phyloP scores from a whole-genome alignment of 768 basidiomycete genomes.

The Naganishia kalamii region DNA sequence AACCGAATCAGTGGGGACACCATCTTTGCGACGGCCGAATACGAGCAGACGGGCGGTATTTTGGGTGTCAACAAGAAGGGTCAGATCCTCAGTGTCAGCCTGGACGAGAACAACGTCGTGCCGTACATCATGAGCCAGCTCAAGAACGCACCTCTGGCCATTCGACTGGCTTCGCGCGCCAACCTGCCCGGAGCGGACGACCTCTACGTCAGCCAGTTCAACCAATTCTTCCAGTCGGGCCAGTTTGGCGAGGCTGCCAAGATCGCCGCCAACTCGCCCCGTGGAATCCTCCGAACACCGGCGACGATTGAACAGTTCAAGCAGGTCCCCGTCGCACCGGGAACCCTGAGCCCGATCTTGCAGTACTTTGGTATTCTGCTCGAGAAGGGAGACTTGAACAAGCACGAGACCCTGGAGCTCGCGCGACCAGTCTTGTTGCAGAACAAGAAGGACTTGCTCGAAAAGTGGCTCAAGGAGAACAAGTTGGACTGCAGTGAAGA shows the following conservation, averaged over 20 bases:
- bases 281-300: constrained; percentile 87
- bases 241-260: constrained; percentile 93
- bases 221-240: constrained; percentile 77
- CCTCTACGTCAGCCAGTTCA: constrained; percentile 88
- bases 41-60: constrained; percentile 88
- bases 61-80: constrained; percentile 99
- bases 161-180: constrained; percentile 92
- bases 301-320: constrained; percentile 98
- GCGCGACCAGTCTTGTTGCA: constrained; percentile 93
- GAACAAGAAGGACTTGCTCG: constrained; percentile 89
- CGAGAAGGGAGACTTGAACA: constrained; percentile 96
- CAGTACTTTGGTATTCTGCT: constrained; percentile 98
- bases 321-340: constrained; percentile 79
- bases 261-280: constrained; percentile 92
- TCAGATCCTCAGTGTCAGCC: constrained; percentile 90
- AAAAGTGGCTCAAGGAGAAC: constrained; percentile 99
- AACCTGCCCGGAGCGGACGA: constrained; percentile 97
- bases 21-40: constrained; percentile 96
- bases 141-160: constrained; percentile 95
- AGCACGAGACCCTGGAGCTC: constrained; percentile 87
- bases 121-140: constrained; percentile 89
- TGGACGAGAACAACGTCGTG: constrained; percentile 92
- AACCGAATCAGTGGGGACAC: constrained; percentile 99
- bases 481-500: constrained; percentile 99
- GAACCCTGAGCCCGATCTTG: constrained; percentile 86